Percentiles rank a stretch among this genome's conserved stretches.
phyloP scores from a whole-genome alignment of 2,329 filamentous ascomycete species.

The Diaporthe destruens region DNA sequence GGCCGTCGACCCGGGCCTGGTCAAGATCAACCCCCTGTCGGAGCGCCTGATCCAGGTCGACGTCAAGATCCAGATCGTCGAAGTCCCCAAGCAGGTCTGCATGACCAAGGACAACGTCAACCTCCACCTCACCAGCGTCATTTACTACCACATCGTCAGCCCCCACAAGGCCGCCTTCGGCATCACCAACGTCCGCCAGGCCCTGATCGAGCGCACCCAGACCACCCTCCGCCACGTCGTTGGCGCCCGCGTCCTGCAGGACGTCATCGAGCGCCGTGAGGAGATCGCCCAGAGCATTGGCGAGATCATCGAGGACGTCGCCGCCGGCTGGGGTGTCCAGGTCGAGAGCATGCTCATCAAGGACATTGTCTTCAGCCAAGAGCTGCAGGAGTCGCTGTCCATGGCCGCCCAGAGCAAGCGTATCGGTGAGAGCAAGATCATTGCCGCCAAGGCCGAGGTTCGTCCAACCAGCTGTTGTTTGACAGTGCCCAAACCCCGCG shows the following conservation, averaged over 20 bases:
- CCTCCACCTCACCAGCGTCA: conserved; percentile 92
- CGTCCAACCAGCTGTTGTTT: conserved; percentile 4
- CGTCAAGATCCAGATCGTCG: conserved; percentile 98
- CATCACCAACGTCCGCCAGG: conserved; percentile 93
- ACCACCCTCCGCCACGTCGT: conserved; percentile 97
- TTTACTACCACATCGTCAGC: conserved; percentile 97
- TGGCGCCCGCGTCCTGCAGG: conserved; percentile 93
- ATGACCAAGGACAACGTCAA: conserved; percentile 99
- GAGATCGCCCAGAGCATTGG: conserved; percentile 95
- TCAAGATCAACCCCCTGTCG: conserved; percentile 96
- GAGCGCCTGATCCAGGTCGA: conserved; percentile 93
- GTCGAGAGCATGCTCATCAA: conserved; percentile 99
- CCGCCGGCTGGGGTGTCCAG: conserved; percentile 91
- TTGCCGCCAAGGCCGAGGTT: conserved; percentile 91
- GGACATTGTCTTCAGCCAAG: conserved; percentile 96
- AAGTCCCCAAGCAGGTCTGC: conserved; percentile 96
- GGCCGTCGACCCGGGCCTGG: conserved; percentile 94
- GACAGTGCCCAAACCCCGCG: not conserved
- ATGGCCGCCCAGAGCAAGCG: conserved; percentile 99
- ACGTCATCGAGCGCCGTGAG: conserved; percentile 98
- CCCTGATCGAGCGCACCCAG: conserved; percentile 97
- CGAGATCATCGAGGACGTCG: conserved; percentile 97
- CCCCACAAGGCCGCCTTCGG: conserved; percentile 98
- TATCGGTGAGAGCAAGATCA: conserved; percentile 98
- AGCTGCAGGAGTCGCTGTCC: conserved; percentile 94